Evolutionary conservation across 2,329 filamentous ascomycete species (phyloP).

Genomic region (Zymoseptoria pseudotritici): DNA sequence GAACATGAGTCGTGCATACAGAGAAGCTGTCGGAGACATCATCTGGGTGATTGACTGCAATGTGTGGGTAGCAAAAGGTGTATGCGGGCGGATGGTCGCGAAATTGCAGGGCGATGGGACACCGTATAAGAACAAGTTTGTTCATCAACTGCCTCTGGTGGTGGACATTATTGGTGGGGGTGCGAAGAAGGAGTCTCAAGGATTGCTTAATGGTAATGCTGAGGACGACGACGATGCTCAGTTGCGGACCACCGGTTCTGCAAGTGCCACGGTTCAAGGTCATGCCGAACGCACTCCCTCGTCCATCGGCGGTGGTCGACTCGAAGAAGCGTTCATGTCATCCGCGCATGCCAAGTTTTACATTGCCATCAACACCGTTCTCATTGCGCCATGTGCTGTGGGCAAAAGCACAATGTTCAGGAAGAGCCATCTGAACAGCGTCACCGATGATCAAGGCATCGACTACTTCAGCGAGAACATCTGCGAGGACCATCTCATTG

Average conservation of each 20-base stretch:
- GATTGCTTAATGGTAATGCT: conserved; percentile 10
- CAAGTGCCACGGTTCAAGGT: conserved; percentile 17
- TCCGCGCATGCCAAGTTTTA: conserved; percentile 97
- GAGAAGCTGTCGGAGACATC: conserved; percentile 78
- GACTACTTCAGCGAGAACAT: conserved; percentile 95
- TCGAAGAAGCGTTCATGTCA: conserved; percentile 93
- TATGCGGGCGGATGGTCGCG: conserved; percentile 82
- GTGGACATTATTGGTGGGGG: conserved; percentile 54
- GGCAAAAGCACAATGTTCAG: conserved; percentile 99
- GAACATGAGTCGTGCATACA: conserved; percentile 88
- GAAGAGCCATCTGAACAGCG: conserved; percentile 74
- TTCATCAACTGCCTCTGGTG: conserved; percentile 85
- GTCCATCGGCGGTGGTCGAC: conserved; percentile 60
- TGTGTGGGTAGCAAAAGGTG: conserved; percentile 76
- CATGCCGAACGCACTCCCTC: conserved; percentile 17
- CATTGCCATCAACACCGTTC: conserved; percentile 87
- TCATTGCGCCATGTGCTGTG: conserved; percentile 84
- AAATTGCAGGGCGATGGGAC: conserved; percentile 63
- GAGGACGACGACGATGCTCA: conserved; percentile 7
- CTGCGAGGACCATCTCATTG: conserved; percentile 94
- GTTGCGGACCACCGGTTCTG: conserved; percentile 19
- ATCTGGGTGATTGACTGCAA: conserved; percentile 97
- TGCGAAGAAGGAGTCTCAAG: conserved; percentile 18
- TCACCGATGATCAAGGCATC: conserved; percentile 62
- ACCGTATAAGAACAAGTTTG: conserved; percentile 66